Evolutionary conservation across 805 yeast genomes (phyloP).

Genomic region (Torulaspora quercuum): DNA sequence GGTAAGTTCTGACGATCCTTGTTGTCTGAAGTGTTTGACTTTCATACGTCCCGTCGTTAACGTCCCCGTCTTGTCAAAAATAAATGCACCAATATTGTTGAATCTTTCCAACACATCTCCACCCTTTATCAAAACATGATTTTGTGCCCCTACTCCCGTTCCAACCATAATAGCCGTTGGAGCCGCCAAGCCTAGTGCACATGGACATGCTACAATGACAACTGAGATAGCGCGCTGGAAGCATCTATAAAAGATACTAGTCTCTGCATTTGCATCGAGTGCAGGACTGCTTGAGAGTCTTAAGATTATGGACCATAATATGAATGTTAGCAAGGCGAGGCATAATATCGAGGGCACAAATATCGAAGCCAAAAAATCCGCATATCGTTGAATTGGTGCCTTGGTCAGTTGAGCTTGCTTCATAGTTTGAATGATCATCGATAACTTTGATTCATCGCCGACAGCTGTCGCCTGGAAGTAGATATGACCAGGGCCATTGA

Average conservation of each 20-base stretch:
- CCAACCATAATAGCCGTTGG: constrained; percentile 99
- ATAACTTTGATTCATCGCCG: constrained; percentile 81
- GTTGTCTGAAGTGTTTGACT: constrained; percentile 40
- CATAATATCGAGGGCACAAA: constrained; percentile 75
- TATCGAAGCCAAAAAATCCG: constrained; percentile 78
- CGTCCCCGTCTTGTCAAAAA: constrained; percentile 97
- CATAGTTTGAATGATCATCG: constrained; percentile 82
- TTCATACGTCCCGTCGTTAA: constrained; percentile 81
- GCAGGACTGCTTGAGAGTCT: constrained; percentile 43
- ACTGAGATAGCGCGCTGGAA: constrained; percentile 84
- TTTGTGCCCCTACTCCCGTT: constrained; percentile 88
- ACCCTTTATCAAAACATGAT: constrained; percentile 90
- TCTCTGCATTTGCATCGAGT: constrained; percentile 41
- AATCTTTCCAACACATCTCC: constrained; percentile 84
- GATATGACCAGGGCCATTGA: constrained; percentile 73
- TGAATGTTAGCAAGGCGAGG: constrained; percentile 64
- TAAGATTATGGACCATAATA: constrained; percentile 50
- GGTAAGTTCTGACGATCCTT: constrained; percentile 4
- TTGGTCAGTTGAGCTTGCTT: constrained; percentile 83
- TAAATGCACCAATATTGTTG: constrained; percentile 55
- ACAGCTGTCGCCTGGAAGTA: constrained; percentile 65
- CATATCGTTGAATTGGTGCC: constrained; percentile 88
- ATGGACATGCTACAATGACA: constrained; percentile 96
- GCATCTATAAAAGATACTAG: constrained; percentile 63
- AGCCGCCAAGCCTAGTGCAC: constrained; percentile 95